Percentiles rank a stretch among this genome's conserved stretches.
These are phyloP conservation scores for Phytophthora idaei DNA, from an alignment of 352 stramenopile species.

Conservation along the genomic window DNA sequence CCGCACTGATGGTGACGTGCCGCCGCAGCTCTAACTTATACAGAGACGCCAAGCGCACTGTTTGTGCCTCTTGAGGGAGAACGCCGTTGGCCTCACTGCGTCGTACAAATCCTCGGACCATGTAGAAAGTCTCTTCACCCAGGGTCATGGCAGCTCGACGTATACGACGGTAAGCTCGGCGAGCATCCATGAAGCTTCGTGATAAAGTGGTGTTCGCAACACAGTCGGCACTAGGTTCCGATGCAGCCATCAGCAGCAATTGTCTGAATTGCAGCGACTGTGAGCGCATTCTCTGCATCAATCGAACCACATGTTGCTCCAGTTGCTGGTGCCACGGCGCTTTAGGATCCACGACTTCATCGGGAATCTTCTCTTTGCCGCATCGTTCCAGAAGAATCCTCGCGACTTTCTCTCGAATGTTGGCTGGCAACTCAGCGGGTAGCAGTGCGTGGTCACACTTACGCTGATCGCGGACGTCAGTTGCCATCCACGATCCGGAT, in stretches of 20 bases:
- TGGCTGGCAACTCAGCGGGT: conserved; percentile 25
- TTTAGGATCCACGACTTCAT: conserved; percentile 22
- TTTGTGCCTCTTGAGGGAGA: conserved; percentile 48
- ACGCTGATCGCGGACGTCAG: conserved; percentile 30
- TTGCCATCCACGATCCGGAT: conserved; percentile 19
- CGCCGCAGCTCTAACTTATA: conserved; percentile 67
- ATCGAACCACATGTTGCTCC: conserved; percentile 47
- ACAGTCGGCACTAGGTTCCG: conserved; percentile 23
- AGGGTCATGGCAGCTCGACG: conserved; percentile 39
- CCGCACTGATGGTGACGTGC: conserved; percentile 55
- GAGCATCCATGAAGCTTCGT: conserved; percentile 20
- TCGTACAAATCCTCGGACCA: conserved; percentile 45
- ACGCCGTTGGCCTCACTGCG: conserved; percentile 51
- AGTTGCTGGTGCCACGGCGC: conserved; percentile 48
- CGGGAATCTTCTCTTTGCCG: conserved; percentile 13
- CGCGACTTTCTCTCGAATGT: conserved; percentile 29
- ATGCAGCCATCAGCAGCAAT: conserved; percentile 41
- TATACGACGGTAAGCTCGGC: conserved; percentile 46
- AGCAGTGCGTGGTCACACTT: conserved; percentile 35
- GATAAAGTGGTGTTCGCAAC: background rate
- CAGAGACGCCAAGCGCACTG: conserved; percentile 56
- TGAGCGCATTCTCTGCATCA: conserved; percentile 49
- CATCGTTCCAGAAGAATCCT: conserved; percentile 26
- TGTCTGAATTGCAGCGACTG: conserved; percentile 43
- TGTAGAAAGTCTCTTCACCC: conserved; percentile 53